These are phyloP conservation scores for Gryganskiella cystojenkinii DNA, from an alignment of 192 early-diverging fungal genomes.

Conservation along the genomic window DNA sequence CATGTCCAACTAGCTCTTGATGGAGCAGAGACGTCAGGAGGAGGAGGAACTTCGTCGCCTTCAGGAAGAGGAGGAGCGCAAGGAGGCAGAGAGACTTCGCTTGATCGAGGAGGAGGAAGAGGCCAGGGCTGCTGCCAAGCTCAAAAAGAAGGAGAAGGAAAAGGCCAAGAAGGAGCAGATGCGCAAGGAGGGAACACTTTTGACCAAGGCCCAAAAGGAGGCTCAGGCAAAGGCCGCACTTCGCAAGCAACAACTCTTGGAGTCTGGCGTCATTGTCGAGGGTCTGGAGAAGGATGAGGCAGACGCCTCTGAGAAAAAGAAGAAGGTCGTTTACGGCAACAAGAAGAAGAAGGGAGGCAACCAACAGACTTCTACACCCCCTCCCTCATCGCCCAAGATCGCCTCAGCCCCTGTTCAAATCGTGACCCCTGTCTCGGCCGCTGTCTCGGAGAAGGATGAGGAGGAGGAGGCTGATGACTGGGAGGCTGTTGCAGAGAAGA, in stretches of 20 bases:
- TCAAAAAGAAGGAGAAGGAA: slow-evolving; percentile 86
- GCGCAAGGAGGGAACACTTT: slow-evolving; percentile 90
- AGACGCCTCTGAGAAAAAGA: slow-evolving; percentile 65
- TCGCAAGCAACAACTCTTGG: slow-evolving; percentile 81
- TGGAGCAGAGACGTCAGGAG: slow-evolving; percentile 78
- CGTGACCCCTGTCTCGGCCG: slow-evolving; percentile 49
- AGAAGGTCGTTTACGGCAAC: slow-evolving; percentile 77
- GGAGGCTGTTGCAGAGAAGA: slow-evolving; percentile 61
- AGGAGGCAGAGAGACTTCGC: slow-evolving; percentile 77
- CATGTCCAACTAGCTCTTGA: slow-evolving; percentile 62
- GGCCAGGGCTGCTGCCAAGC: slow-evolving; percentile 79
- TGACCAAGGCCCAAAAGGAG: slow-evolving; percentile 93
- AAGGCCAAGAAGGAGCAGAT: slow-evolving; percentile 91
- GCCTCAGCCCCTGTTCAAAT: slow-evolving; percentile 40
- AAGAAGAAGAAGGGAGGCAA: slow-evolving; percentile 76
- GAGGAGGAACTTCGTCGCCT: slow-evolving; percentile 81
- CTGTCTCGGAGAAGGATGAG: slow-evolving; percentile 59
- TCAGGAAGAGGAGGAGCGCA: slow-evolving; percentile 75
- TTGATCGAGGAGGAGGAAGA: slow-evolving; percentile 83
- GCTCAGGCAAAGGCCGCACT: slow-evolving; percentile 77
- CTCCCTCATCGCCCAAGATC: slow-evolving; percentile 50
- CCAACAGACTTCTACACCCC: slow-evolving; percentile 46
- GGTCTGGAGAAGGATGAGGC: slow-evolving; percentile 62
- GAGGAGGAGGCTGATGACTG: slow-evolving; percentile 25
- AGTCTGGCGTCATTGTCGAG: slow-evolving; percentile 82